Conservation (phyloP, 805 yeast genomes). For the Saturnispora zaruensis region DNA sequence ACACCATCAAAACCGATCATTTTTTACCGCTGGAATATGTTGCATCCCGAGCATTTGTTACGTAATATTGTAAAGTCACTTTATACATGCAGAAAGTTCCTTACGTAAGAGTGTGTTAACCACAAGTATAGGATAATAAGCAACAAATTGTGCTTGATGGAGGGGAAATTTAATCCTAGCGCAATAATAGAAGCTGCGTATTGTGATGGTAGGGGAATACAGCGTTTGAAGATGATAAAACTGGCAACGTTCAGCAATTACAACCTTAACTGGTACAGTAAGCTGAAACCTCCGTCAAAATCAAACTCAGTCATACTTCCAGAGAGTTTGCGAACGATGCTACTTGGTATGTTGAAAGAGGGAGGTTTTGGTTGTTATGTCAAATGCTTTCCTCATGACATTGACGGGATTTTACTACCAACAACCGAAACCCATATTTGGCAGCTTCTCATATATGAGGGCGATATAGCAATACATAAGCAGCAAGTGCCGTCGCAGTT, state of each 20-base stretch:
- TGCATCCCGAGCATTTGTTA: background rate
- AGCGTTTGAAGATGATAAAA: background rate
- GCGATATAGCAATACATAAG: background rate
- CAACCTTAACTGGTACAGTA: background rate
- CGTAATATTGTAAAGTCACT: background rate
- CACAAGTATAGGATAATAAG: background rate
- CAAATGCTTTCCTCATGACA: background rate
- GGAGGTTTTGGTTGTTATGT: constrained; percentile 7
- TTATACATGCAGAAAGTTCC: background rate
- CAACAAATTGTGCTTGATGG: background rate
- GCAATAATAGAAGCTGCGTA: background rate
- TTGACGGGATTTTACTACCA: constrained; percentile 4
- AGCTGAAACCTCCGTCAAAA: background rate
- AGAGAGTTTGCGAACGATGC: background rate
- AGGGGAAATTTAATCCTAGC: background rate
- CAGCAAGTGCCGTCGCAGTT: background rate
- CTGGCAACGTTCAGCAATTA: background rate
- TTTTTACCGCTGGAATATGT: background rate
- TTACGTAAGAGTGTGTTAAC: background rate
- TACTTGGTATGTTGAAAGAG: background rate
- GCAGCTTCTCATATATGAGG: constrained; percentile 2
- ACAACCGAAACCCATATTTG: constrained; percentile 3
- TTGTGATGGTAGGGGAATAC: background rate
- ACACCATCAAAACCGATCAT: background rate
- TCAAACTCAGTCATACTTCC: constrained; percentile 1